Conservation (phyloP, 768 basidiomycete genomes). For the Psilocybe cubensis region DNA sequence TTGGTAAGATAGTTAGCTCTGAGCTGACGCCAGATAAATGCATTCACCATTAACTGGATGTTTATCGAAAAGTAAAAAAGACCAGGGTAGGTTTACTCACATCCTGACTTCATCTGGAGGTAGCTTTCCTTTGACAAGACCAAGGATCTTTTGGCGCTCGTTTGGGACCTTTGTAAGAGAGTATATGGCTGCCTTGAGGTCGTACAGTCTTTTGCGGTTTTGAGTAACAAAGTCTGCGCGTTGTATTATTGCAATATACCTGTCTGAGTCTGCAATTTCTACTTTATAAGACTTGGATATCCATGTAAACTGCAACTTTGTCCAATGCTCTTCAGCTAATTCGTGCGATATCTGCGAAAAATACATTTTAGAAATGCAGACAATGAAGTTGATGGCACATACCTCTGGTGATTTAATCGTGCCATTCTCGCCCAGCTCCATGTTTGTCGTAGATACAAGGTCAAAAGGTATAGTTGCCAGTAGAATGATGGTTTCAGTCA, state of each 20-base stretch:
- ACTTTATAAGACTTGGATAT: constrained; percentile 67
- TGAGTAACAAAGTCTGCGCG: background rate
- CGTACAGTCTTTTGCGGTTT: constrained; percentile 64
- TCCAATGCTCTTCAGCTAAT: constrained; percentile 50
- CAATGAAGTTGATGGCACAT: background rate
- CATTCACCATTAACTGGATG: constrained; percentile 7
- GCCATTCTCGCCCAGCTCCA: background rate
- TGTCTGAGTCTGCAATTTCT: constrained; percentile 77
- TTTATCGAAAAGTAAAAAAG: background rate
- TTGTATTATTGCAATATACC: constrained; percentile 43
- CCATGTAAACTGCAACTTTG: constrained; percentile 72
- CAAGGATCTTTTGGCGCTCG: constrained; percentile 87
- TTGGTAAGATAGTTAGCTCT: constrained; percentile 57
- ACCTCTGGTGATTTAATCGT: background rate
- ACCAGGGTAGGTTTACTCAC: constrained; percentile 39
- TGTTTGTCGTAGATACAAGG: background rate
- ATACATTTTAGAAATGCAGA: background rate
- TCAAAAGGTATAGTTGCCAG: background rate
- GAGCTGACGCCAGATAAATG: constrained; percentile 38
- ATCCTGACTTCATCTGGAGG: constrained; percentile 76
- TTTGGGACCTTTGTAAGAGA: constrained; percentile 78
- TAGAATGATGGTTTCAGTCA: too few species aligned
- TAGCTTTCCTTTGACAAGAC: constrained; percentile 81
- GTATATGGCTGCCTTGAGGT: constrained; percentile 72
- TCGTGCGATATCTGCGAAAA: constrained; percentile 14